These are phyloP conservation scores for Tylopilus vinaceipallidus DNA, from an alignment of 768 basidiomycete species.

Conservation along the genomic window DNA sequence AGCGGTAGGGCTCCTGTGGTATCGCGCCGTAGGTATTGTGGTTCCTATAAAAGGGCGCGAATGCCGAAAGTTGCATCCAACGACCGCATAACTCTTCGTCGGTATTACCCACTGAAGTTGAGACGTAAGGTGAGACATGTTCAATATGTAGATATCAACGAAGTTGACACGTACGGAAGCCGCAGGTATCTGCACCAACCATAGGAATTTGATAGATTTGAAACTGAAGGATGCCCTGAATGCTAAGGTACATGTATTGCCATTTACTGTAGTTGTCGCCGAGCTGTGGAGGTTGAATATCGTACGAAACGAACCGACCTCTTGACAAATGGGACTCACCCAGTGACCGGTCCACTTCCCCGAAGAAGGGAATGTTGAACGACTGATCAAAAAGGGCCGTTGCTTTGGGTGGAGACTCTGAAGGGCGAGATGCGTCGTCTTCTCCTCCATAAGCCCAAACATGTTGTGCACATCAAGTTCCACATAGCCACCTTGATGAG, in stretches of 20 bases:
- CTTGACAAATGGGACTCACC: constrained; percentile 35
- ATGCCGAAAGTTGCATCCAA: constrained; percentile 84
- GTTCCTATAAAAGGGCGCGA: constrained; percentile 80
- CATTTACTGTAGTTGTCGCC: constrained; percentile 79
- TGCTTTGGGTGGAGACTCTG: constrained; percentile 51
- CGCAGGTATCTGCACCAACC: constrained; percentile 72
- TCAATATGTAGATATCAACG: constrained; percentile 1
- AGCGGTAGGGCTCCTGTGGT: constrained; percentile 75
- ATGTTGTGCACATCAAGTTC: constrained; percentile 72
- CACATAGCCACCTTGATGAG: constrained; percentile 57
- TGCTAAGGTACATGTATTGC: constrained; percentile 66
- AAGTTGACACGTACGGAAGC: constrained; percentile 24
- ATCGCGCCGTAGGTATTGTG: constrained; percentile 67
- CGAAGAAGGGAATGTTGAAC: constrained; percentile 66
- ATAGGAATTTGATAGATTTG: constrained; percentile 82
- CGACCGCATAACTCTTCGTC: constrained; percentile 80
- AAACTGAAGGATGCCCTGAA: constrained; percentile 82
- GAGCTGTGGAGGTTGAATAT: constrained; percentile 38
- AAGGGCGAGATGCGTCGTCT: constrained; percentile 60
- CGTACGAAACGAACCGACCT: too few relatives aligned
- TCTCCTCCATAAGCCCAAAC: constrained; percentile 74
- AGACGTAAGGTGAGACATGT: too few relatives aligned
- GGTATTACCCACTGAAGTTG: constrained; percentile 52
- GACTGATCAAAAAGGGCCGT: constrained; percentile 69
- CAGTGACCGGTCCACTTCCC: constrained; percentile 75